These are phyloP conservation scores for Pseudopyricularia javanii DNA, from an alignment of 2,329 filamentous ascomycete species.

Conservation along the genomic window DNA sequence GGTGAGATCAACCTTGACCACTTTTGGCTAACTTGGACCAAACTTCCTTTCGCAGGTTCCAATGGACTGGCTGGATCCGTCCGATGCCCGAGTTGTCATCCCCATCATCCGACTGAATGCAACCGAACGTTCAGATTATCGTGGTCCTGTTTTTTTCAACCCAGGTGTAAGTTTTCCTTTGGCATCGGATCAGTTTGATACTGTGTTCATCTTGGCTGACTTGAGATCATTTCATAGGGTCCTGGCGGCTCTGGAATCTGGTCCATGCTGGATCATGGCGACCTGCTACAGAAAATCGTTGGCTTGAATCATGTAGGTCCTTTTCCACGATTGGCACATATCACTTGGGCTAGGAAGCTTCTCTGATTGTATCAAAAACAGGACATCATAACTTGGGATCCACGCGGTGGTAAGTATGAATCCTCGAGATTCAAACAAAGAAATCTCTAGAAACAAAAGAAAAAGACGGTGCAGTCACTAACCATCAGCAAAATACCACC, in stretches of 20 bases:
- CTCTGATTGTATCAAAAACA: constrained; percentile 5
- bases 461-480: neutral
- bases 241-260: constrained; percentile 34
- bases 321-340: too few relatives aligned
- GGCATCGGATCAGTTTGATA: neutral
- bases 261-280: constrained; percentile 19
- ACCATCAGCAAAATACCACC: neutral
- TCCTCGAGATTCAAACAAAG: neutral
- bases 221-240: constrained; percentile 16
- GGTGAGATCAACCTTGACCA: neutral
- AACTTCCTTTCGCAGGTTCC: constrained; percentile 14
- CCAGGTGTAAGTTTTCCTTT: constrained; percentile 15
- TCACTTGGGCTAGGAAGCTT: neutral
- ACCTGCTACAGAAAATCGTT: constrained; percentile 27
- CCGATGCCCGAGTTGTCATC: constrained; percentile 19
- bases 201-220: neutral
- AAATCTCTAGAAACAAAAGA: neutral
- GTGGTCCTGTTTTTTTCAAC: constrained; percentile 25
- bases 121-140: constrained; percentile 11
- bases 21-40: neutral
- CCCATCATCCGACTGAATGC: constrained; percentile 25
- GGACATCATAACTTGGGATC: constrained; percentile 39
- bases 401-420: constrained; percentile 26
- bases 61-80: constrained; percentile 25
- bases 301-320: constrained; percentile 30